phyloP scores from a whole-genome alignment of 148 eudicot species.

The Chenopodium berlandieri region DNA sequence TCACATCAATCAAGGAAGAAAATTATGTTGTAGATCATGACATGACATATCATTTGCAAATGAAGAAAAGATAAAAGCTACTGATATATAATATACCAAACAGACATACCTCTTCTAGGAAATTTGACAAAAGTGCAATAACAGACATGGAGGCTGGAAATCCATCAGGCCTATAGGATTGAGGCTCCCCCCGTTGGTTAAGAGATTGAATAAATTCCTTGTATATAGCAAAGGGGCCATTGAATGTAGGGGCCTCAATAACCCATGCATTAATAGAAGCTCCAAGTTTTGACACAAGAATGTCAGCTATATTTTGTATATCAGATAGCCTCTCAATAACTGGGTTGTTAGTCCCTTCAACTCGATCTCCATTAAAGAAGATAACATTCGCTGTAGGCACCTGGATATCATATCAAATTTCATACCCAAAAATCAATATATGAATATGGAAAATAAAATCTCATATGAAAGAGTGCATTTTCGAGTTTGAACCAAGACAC shows the following conservation, averaged over 20 bases:
- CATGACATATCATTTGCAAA: neutral
- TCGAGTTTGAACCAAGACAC: neutral
- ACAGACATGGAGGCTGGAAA: slow-evolving; percentile 71
- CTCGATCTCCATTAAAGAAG: slow-evolving; percentile 81
- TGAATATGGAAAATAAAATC: neutral
- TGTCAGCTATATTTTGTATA: slow-evolving; percentile 56
- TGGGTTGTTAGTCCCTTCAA: slow-evolving; percentile 72
- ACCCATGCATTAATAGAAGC: slow-evolving; percentile 68
- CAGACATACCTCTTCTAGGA: slow-evolving; percentile 56
- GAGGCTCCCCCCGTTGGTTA: slow-evolving; percentile 73
- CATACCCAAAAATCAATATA: neutral
- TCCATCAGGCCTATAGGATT: slow-evolving; percentile 53
- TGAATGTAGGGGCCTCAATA: slow-evolving; percentile 78
- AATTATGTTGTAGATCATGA: neutral
- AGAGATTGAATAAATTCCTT: slow-evolving; percentile 61
- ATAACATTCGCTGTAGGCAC: slow-evolving; percentile 80
- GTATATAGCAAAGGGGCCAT: slow-evolving; percentile 84
- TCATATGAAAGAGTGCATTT: neutral
- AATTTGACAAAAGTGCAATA: slow-evolving; percentile 51
- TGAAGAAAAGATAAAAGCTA: neutral
- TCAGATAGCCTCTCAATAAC: slow-evolving; percentile 76
- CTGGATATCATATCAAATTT: slow-evolving; percentile 30
- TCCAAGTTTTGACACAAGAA: slow-evolving; percentile 70
- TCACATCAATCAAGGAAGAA: neutral
- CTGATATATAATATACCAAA: neutral